Evolutionary conservation across 108 stramenopile species (phyloP).

Genomic region (Cyclotella distinguenda): DNA sequence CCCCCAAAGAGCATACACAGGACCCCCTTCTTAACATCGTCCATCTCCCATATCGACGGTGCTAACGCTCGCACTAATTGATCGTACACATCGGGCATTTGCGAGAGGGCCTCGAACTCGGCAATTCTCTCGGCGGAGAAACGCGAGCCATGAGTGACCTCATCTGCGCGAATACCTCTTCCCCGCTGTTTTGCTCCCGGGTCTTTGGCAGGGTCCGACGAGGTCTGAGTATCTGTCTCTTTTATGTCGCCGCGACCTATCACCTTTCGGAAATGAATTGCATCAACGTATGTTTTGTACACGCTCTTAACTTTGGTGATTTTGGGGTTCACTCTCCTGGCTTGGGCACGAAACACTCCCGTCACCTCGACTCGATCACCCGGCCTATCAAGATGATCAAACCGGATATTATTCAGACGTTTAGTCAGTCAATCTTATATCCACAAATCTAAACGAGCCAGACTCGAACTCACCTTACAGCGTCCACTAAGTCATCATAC

Average conservation of each 20-base stretch:
- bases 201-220: slow-evolving; percentile 24
- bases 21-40: slow-evolving; percentile 98
- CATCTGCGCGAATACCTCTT: slow-evolving; percentile 34
- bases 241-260: slow-evolving; percentile 35
- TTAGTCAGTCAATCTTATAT: too few species aligned
- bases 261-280: slow-evolving; percentile 89
- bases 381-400: slow-evolving; percentile 54
- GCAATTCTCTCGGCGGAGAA: slow-evolving; percentile 64
- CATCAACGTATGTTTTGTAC: slow-evolving; percentile 98
- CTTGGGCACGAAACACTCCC: slow-evolving; percentile 94
- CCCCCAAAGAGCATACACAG: slow-evolving; percentile 99
- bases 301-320: slow-evolving; percentile 85
- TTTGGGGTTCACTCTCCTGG: slow-evolving; percentile 88
- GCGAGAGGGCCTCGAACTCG: slow-evolving; percentile 72
- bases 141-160: slow-evolving; percentile 34
- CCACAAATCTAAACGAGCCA: too few species aligned
- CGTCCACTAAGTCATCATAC: slow-evolving; percentile 97
- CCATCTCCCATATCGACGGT: slow-evolving; percentile 98
- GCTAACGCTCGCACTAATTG: slow-evolving; percentile 84
- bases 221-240: slow-evolving; percentile 26
- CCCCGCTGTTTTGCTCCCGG: slow-evolving; percentile 19
- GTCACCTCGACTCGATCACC: slow-evolving; percentile 98
- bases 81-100: slow-evolving; percentile 83
- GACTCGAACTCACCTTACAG: slow-evolving; percentile 56
- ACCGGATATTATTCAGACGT: too few species aligned